These are phyloP conservation scores for Coemansia sp. DNA, from an alignment of 192 early-diverging fungal species.

Conservation along the genomic window DNA sequence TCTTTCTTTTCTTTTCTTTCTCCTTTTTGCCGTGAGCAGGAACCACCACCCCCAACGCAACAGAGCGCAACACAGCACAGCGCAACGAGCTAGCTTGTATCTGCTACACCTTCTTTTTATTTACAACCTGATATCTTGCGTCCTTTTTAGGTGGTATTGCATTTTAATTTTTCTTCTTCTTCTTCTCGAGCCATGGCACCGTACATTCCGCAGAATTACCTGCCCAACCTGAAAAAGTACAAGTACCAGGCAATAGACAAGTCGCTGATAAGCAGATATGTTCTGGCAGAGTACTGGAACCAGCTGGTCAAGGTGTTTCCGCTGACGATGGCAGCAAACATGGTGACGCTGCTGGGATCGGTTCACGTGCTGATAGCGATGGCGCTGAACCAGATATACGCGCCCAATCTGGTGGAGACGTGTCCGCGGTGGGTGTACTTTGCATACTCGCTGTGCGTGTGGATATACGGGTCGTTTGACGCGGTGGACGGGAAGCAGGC, in stretches of 20 bases:
- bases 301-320: conserved; percentile 83
- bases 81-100: no score
- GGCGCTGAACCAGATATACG: conserved; percentile 67
- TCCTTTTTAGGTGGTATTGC: background rate
- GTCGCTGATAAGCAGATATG: conserved; percentile 70
- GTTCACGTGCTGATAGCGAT: conserved; percentile 77
- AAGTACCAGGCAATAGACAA: conserved; percentile 88
- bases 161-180: background rate
- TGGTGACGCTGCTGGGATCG: conserved; percentile 87
- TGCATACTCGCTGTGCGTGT: conserved; percentile 76
- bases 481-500: conserved; percentile 97
- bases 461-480: conserved; percentile 87
- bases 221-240: conserved; percentile 77
- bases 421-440: conserved; percentile 84
- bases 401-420: conserved; percentile 66
- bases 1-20: background rate
- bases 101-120: background rate
- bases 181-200: conserved; percentile 32
- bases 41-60: no score
- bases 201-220: conserved; percentile 62
- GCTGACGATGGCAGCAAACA: conserved; percentile 84
- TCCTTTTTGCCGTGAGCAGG: background rate
- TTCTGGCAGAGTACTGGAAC: conserved; percentile 86
- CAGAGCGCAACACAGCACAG: no score
- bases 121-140: conserved; percentile 5